Percentiles rank a stretch among this genome's conserved stretches.
phyloP scores from a whole-genome alignment of 2,329 filamentous ascomycete species.

The Colletotrichum tofieldiae region DNA sequence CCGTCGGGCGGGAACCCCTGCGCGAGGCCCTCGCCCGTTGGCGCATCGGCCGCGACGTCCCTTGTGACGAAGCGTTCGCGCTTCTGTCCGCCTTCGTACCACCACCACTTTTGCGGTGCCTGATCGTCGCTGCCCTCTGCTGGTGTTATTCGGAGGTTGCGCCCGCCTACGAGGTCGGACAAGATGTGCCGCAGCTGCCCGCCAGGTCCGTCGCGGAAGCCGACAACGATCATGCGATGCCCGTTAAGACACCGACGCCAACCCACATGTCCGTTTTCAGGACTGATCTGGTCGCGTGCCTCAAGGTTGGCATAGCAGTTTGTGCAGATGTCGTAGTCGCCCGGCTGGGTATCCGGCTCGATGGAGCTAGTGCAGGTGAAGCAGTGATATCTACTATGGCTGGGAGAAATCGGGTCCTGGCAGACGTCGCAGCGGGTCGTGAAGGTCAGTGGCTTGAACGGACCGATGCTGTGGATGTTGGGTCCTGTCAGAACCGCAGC shows the following conservation, averaged over 20 bases:
- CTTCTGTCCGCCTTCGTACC: conserved; percentile 60
- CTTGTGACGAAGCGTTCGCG: conserved; percentile 65
- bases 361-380: conserved; percentile 75
- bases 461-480: conserved; percentile 62
- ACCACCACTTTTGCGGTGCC: conserved; percentile 66
- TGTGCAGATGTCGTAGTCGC: conserved; percentile 91
- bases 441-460: conserved; percentile 80
- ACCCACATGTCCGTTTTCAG: conserved; percentile 82
- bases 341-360: conserved; percentile 63
- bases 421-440: conserved; percentile 86
- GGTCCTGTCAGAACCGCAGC: conserved; percentile 66
- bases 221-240: conserved; percentile 88
- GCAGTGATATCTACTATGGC: conserved; percentile 84
- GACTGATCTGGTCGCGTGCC: conserved; percentile 74
- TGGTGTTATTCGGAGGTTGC: conserved; percentile 74
- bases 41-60: conserved; percentile 65
- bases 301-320: conserved; percentile 82
- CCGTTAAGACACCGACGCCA: conserved; percentile 87
- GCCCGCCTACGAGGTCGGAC: conserved; percentile 84
- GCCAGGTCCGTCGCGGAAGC: conserved; percentile 78
- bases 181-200: conserved; percentile 79
- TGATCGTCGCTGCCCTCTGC: conserved; percentile 51
- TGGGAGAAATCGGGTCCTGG: conserved; percentile 78
- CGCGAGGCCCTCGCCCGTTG: conserved; percentile 50
- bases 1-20: conserved; percentile 80